Percentiles rank a stretch among this genome's conserved stretches.
Conservation (phyloP, 2,329 filamentous ascomycete species). For the Lachnellula suecica region DNA sequence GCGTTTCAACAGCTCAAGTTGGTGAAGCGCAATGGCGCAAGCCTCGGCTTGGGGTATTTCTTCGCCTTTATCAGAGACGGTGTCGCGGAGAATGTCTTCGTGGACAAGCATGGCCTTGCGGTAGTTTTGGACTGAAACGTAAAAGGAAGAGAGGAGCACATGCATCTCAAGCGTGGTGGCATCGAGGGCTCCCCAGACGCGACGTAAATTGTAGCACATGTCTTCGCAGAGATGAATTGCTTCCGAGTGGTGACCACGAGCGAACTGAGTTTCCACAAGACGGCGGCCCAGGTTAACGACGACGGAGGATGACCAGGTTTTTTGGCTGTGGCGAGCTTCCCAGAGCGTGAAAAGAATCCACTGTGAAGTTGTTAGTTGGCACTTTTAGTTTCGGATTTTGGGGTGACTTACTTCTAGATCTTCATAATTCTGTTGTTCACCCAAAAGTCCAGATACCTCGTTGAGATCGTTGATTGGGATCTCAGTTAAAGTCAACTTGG, state of each 20-base stretch:
- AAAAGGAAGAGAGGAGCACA: slow-evolving; percentile 20
- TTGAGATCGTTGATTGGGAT: slow-evolving; percentile 45
- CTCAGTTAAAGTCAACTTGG: slow-evolving; percentile 43
- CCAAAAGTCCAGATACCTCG: slow-evolving; percentile 45
- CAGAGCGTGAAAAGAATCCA: slow-evolving; percentile 25
- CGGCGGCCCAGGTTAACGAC: slow-evolving; percentile 21
- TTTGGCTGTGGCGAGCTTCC: slow-evolving; percentile 16
- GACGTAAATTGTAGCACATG: slow-evolving; percentile 28
- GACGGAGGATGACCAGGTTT: slow-evolving; percentile 16
- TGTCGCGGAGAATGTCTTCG: slow-evolving; percentile 23
- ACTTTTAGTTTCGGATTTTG: not conserved
- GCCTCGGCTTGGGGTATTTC: slow-evolving; percentile 26
- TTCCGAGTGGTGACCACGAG: slow-evolving; percentile 7
- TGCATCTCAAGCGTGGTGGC: slow-evolving; percentile 23
- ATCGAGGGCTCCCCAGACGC: slow-evolving; percentile 24
- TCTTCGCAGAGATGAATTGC: slow-evolving; percentile 23
- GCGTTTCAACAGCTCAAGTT: slow-evolving; percentile 37
- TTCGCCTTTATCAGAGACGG: slow-evolving; percentile 26
- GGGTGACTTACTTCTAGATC: slow-evolving; percentile 39
- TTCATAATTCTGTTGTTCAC: slow-evolving; percentile 45
- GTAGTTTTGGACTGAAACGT: slow-evolving; percentile 16
- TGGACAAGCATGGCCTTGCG: slow-evolving; percentile 21
- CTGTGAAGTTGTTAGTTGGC: slow-evolving; percentile 5
- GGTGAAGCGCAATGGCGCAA: slow-evolving; percentile 27
- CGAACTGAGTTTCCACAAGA: slow-evolving; percentile 24